Conservation (phyloP, 2,329 filamentous ascomycete species). For the Botryotinia convoluta region DNA sequence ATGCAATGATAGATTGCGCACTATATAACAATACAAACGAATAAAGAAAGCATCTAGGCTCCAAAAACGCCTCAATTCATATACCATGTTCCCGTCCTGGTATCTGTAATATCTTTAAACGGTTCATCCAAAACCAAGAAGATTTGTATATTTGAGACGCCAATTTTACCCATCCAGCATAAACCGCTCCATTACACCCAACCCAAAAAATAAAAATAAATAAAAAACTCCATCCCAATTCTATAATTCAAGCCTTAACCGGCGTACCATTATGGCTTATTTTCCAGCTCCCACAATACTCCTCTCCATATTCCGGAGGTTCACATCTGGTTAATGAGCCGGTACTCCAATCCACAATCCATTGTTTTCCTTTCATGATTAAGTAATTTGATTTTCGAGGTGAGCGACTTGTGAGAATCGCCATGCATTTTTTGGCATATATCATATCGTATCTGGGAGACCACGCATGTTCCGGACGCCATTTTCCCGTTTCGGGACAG, state of each 20-base stretch:
- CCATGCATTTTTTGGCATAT: constrained; percentile 59
- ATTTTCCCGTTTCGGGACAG: constrained; percentile 46
- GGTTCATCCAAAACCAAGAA: neutral
- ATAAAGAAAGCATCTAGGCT: neutral
- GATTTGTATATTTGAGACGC: constrained; percentile 3
- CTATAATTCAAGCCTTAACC: constrained; percentile 1
- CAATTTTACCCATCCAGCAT: neutral
- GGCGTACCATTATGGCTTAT: constrained; percentile 6
- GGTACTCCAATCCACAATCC: constrained; percentile 58
- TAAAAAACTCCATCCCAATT: constrained; percentile 3
- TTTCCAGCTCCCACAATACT: constrained; percentile 18
- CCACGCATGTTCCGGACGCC: constrained; percentile 55
- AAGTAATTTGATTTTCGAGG: constrained; percentile 58
- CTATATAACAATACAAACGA: neutral
- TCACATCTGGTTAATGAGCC: constrained; percentile 53
- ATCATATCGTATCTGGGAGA: constrained; percentile 55
- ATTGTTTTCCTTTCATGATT: constrained; percentile 55
- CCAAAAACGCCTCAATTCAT: neutral
- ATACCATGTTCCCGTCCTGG: constrained; percentile 3
- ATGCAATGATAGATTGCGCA: neutral
- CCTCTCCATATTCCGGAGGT: constrained; percentile 53
- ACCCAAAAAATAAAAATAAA: neutral
- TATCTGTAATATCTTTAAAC: neutral
- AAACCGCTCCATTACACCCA: neutral
- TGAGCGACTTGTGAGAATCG: constrained; percentile 54